Base-by-base conservation (phyloP, 2,329 filamentous ascomycete genomes). In the Coniella vitis region DNA sequence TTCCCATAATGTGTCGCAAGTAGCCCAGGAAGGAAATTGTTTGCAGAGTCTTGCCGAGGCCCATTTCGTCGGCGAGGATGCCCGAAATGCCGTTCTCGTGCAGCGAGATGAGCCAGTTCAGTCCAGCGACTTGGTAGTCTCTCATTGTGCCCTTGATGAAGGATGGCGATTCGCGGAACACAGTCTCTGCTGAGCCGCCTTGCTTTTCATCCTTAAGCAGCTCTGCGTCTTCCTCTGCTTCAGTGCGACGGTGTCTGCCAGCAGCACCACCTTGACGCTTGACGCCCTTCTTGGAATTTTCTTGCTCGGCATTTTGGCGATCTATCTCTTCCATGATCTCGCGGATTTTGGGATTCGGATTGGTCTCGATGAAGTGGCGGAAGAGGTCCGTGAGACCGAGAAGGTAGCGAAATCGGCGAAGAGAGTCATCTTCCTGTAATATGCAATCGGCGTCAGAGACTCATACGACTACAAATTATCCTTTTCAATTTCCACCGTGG, bases 11-110 rank as follows among this genome's bases (percentile, higher is more conserved):
- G 67, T 95, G 93, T 61, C 93, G 84, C 38, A 98, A 74, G 63
- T 98, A 98, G 3, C 93, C 93, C 31, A 98, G 71, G 69, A 98
- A 98, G 2, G 93, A 86, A 52, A 98, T 98, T 0, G 93, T 98
- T 69, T 98, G 93, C 22, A 98, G 70, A 0, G 93, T 98, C 74
- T 98, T 98, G 61, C 93, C 93, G 17, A 98, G 76, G 68, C 93
- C 93, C 93, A 98, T 98, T 70, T 98, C 93, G 63, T 98, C 93
- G 53, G 93, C 93, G 43, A 98, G 74, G 55, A 98, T 98, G 58
- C 93, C 93, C 17, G 91, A 97, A 57, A 98, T 98, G 72, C 93
- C 93, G 61, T 98, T 98, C 68, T 98, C 93, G 61, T 98, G 93
- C 5, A 98, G 77, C 12, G 90, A 97, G 58, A 98, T 90, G 39